Conservation (phyloP, 78 protist species). For the Polysphondylium violaceum region DNA sequence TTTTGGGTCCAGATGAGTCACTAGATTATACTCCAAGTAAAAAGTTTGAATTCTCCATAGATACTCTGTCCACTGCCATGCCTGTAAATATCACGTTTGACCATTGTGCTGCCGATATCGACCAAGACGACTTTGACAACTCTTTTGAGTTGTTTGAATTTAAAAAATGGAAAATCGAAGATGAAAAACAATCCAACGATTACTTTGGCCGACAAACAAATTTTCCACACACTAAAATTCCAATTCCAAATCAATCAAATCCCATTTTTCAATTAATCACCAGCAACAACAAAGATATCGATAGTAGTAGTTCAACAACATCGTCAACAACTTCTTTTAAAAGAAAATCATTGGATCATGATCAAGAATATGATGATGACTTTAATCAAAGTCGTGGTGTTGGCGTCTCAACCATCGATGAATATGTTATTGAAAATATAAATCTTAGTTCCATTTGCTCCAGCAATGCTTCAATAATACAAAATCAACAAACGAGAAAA, state of each 20-base stretch:
- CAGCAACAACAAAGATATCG: background rate
- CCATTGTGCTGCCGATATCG: background rate
- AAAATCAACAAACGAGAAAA: too few relatives aligned
- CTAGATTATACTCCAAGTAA: background rate
- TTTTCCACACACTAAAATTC: background rate
- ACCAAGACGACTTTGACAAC: slow-evolving; percentile 1
- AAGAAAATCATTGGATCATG: slow-evolving; percentile 6
- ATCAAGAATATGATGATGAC: slow-evolving; percentile 11
- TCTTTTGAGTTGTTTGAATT: slow-evolving; percentile 3
- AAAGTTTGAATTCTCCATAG: slow-evolving; percentile 25
- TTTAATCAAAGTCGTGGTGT: slow-evolving; percentile 24
- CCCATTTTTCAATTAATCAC: slow-evolving; percentile 1
- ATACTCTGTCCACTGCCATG: slow-evolving; percentile 3
- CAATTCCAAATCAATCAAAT: background rate
- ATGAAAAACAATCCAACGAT: slow-evolving; percentile 24
- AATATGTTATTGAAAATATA: background rate
- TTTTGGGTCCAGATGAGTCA: background rate
- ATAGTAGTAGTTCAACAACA: background rate
- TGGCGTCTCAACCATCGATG: slow-evolving; percentile 4
- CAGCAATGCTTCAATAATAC: too few relatives aligned
- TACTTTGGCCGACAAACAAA: slow-evolving; percentile 24
- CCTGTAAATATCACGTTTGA: slow-evolving; percentile 34
- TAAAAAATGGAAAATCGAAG: slow-evolving; percentile 26
- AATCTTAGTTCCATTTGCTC: too few relatives aligned
- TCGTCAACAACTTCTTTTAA: background rate